Conservation (phyloP, 176 grass and related monocot genomes). For the Musa beccarii region DNA sequence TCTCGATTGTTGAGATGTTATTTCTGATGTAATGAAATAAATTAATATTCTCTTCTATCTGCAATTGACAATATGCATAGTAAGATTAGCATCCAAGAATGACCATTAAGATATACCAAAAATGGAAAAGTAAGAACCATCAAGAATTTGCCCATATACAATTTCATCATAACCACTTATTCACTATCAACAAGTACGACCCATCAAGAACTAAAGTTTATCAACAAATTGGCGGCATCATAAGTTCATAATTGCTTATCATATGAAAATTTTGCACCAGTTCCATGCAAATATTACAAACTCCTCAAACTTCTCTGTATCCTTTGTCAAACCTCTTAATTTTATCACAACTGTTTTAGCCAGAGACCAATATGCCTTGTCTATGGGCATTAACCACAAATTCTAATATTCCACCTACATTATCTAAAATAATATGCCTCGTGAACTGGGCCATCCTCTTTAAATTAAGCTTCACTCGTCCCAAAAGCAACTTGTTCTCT, state of each 20-base stretch:
- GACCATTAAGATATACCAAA: not conserved
- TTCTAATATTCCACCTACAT: not conserved
- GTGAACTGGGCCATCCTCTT: too few relatives aligned
- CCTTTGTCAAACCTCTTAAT: not conserved
- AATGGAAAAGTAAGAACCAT: not conserved
- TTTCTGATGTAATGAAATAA: conserved; percentile 9
- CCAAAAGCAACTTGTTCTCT: not conserved
- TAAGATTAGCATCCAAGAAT: not conserved
- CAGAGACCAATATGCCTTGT: not conserved
- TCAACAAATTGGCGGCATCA: too few relatives aligned
- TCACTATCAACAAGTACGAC: not conserved
- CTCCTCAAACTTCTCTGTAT: not conserved
- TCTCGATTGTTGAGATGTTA: not conserved
- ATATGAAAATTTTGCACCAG: too few relatives aligned
- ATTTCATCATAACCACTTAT: not conserved
- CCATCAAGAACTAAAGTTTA: too few relatives aligned
- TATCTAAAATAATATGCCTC: not conserved
- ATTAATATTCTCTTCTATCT: conserved; percentile 1
- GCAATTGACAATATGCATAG: not conserved
- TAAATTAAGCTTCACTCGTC: not conserved
- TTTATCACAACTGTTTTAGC: not conserved
- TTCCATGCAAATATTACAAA: too few relatives aligned
- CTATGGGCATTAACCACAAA: not conserved
- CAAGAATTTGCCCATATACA: not conserved
- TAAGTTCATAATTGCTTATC: too few relatives aligned